phyloP scores from a whole-genome alignment of 371 early-diverging fungal genomes.

The Mortierella sp. region DNA sequence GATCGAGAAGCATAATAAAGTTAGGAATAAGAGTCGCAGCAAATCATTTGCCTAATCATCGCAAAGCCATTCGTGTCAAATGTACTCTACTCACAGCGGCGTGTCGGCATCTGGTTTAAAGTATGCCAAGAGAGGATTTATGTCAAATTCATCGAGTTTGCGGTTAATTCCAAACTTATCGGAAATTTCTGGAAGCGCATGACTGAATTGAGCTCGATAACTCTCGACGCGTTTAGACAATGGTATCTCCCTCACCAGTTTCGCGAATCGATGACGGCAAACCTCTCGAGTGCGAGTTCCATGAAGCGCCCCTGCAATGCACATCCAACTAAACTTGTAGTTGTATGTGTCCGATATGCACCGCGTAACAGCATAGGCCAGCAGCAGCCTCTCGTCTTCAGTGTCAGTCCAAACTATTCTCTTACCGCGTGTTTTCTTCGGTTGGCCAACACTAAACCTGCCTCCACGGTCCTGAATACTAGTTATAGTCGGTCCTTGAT shows the following conservation, averaged over 20 bases:
- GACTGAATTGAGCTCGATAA: conserved; percentile 29
- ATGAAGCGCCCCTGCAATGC: conserved; percentile 12
- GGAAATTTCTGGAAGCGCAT: conserved; percentile 12
- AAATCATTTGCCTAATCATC: not conserved
- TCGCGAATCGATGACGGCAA: conserved; percentile 43
- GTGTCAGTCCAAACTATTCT: conserved; percentile 25
- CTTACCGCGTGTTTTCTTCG: conserved; percentile 20
- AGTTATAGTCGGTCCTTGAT: not conserved
- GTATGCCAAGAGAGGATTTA: conserved; percentile 19
- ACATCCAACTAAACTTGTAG: conserved; percentile 39
- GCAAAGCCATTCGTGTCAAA: not conserved
- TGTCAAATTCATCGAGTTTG: conserved; percentile 40
- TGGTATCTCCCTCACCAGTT: conserved; percentile 19
- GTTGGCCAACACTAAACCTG: conserved; percentile 9
- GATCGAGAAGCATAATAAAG: not conserved
- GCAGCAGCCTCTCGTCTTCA: conserved; percentile 33
- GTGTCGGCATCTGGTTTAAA: conserved; percentile 16
- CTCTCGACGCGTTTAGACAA: conserved; percentile 24
- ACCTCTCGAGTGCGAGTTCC: conserved; percentile 19
- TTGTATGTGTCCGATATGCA: conserved; percentile 28
- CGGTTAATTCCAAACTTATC: conserved; percentile 23
- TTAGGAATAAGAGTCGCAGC: not conserved
- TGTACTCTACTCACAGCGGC: conserved; percentile 18
- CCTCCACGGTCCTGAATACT: not conserved
- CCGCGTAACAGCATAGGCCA: conserved; percentile 19